phyloP scores from a whole-genome alignment of 2,329 filamentous ascomycete genomes.

The Neonectria coccinea region DNA sequence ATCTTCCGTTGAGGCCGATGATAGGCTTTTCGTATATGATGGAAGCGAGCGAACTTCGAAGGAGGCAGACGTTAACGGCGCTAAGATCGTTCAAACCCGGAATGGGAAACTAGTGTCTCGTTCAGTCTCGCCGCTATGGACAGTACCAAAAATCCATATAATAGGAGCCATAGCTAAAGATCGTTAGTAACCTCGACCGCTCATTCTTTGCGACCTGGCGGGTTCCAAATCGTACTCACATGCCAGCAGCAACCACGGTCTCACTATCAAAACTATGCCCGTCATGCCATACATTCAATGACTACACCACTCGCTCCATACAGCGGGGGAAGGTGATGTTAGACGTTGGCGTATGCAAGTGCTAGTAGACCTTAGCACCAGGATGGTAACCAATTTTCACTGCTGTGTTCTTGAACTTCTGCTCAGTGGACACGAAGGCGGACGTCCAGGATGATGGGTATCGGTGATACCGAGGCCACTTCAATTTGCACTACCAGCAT shows the following conservation, averaged over 20 bases:
- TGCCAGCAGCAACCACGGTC: neutral
- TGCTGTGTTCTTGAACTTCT: neutral
- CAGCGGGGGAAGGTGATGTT: neutral
- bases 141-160: neutral
- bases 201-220: too few relatives aligned
- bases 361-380: neutral
- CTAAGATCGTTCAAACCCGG: neutral
- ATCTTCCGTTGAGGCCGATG: neutral
- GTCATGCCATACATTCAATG: neutral
- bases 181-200: neutral
- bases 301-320: neutral
- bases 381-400: neutral
- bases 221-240: neutral
- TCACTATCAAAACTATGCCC: neutral
- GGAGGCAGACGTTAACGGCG: neutral
- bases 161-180: neutral
- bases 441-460: slow-evolving; percentile 58
- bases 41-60: neutral
- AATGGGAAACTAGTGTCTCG: neutral
- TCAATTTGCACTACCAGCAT: slow-evolving; percentile 43
- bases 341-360: neutral
- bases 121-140: neutral
- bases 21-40: neutral
- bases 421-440: neutral
- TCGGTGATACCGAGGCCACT: slow-evolving; percentile 68